These are phyloP conservation scores for Trichoderma reesei DNA, from an alignment of 495 filamentous ascomycete genomes.

Conservation along the genomic window DNA sequence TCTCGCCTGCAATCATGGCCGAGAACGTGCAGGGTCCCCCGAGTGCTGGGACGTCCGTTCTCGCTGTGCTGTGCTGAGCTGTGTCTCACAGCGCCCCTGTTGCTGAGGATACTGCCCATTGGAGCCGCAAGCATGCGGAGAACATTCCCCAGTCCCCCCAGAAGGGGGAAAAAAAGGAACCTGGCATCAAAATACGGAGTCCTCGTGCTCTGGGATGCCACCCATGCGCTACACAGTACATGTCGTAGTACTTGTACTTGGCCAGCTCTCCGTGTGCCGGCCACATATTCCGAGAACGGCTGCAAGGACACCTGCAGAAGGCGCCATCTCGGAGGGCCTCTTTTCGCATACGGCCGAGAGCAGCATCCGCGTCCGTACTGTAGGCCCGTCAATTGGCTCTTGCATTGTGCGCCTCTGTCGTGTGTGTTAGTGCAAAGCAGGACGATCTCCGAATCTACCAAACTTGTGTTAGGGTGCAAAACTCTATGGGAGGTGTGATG, in stretches of 20 bases:
- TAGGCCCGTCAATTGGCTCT: not conserved
- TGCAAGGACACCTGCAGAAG: not conserved
- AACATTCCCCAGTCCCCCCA: not conserved
- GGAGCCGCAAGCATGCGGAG: not conserved
- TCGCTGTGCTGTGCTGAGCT: not conserved
- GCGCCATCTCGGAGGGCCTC: not conserved
- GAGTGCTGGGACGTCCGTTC: not conserved
- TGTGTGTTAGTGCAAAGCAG: not conserved
- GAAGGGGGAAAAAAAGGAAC: no score
- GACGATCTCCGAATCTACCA: not conserved
- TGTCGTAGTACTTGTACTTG: not conserved
- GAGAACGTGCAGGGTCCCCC: not conserved
- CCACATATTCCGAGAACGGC: not conserved
- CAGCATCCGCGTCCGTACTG: not conserved
- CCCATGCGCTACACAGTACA: not conserved
- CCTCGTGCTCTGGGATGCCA: not conserved
- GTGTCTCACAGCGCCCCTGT: not conserved
- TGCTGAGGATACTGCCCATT: not conserved
- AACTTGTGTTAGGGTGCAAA: not conserved
- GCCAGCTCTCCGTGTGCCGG: not conserved
- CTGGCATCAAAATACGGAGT: no score
- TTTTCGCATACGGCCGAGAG: not conserved
- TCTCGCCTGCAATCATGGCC: not conserved
- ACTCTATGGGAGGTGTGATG: not conserved
- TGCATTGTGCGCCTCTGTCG: not conserved